Evolutionary conservation across 2,329 filamentous ascomycete genomes (phyloP).

Genomic region (Alternaria longipes): DNA sequence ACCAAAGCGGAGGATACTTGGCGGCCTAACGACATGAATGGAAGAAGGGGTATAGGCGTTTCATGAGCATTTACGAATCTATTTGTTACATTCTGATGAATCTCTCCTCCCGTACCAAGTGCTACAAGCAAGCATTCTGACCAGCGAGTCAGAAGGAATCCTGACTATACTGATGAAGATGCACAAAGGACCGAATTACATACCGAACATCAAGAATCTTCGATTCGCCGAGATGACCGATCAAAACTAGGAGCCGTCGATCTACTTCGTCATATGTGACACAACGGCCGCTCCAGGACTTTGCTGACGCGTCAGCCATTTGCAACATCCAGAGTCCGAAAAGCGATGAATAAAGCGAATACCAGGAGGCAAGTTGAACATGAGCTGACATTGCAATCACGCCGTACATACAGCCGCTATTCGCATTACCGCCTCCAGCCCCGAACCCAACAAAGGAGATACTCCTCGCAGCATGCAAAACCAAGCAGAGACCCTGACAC

Average conservation of each 20-base stretch:
- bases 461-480: conserved; percentile 43
- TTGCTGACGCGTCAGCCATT: conserved; percentile 3
- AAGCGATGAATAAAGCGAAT: not conserved
- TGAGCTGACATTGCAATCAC: conserved; percentile 28
- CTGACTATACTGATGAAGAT: not conserved
- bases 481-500: conserved; percentile 36
- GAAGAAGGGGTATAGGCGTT: conserved; percentile 36
- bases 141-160: not conserved
- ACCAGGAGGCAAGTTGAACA: conserved; percentile 3
- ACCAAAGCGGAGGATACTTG: conserved; percentile 90
- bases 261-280: not conserved
- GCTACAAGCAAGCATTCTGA: not conserved
- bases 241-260: conserved; percentile 1
- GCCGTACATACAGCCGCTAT: conserved; percentile 41
- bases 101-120: not conserved
- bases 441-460: conserved; percentile 28
- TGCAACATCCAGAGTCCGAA: not conserved
- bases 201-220: not conserved
- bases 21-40: conserved; percentile 52
- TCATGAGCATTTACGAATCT: conserved; percentile 22
- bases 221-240: conserved; percentile 3
- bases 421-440: conserved; percentile 40
- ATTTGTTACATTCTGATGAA: not conserved
- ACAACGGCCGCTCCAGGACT: not conserved
- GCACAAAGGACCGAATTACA: conserved; percentile 3